Evolutionary conservation across 148 eudicot genomes (phyloP).

Genomic region (Vaccinium myrtillus): DNA sequence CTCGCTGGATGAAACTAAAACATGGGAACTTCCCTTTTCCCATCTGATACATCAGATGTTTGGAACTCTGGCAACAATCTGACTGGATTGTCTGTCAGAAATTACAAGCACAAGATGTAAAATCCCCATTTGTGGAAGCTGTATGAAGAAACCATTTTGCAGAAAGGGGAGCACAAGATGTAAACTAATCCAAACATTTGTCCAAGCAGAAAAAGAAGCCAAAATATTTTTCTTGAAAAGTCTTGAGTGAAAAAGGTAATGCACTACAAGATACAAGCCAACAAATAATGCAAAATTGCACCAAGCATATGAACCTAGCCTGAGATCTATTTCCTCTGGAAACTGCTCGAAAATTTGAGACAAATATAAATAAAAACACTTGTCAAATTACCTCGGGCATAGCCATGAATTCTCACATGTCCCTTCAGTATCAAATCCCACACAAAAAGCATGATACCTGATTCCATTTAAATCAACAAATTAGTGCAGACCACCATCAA

Average conservation of each 20-base stretch:
- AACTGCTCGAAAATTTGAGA: neutral
- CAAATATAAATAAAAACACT: neutral
- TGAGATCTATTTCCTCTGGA: too few relatives aligned
- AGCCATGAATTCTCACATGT: conserved; percentile 78
- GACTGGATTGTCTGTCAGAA: neutral
- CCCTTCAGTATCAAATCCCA: conserved; percentile 88
- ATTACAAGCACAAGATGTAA: neutral
- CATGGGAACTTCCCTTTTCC: neutral
- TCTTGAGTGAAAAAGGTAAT: neutral
- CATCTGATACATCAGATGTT: neutral
- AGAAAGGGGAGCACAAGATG: neutral
- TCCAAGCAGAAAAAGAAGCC: neutral
- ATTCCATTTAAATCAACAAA: conserved; percentile 30
- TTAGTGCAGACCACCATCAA: conserved; percentile 18
- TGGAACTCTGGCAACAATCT: conserved; percentile 9
- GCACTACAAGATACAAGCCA: neutral
- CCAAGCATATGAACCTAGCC: neutral
- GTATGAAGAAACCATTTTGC: neutral
- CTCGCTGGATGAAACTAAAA: conserved; percentile 10
- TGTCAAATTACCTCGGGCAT: conserved; percentile 80
- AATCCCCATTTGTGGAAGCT: neutral
- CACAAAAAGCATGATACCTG: conserved; percentile 99
- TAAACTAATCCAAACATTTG: neutral
- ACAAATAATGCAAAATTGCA: neutral
- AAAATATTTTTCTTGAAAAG: neutral